phyloP scores from a whole-genome alignment of 1,284 basidiomycete genomes.

The Rhodotorula sp. region DNA sequence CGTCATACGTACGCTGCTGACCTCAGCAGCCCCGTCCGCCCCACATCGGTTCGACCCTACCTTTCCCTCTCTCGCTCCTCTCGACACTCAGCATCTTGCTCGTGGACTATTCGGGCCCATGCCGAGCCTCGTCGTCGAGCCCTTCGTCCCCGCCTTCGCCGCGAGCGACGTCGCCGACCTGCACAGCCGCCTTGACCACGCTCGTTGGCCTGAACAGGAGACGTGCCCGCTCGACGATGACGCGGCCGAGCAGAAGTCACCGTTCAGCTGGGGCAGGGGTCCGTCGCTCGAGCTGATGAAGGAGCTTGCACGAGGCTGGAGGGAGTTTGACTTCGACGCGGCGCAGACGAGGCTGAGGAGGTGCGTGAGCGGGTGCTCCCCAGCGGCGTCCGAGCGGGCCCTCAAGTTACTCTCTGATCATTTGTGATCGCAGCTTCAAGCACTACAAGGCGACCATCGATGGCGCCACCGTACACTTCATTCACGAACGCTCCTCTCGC shows the following conservation, averaged over 20 bases:
- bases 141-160: constrained; percentile 21
- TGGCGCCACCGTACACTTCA: constrained; percentile 36
- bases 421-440: constrained; percentile 14
- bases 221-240: constrained; percentile 4
- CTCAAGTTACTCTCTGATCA: not conserved
- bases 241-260: not conserved
- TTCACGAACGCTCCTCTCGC: constrained; percentile 31
- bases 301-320: constrained; percentile 25
- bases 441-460: constrained; percentile 37
- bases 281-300: constrained; percentile 31
- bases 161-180: constrained; percentile 14
- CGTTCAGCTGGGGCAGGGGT: constrained; percentile 17
- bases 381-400: not conserved
- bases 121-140: not conserved
- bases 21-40: too few relatives aligned
- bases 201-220: constrained; percentile 29
- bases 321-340: constrained; percentile 1
- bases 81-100: too few relatives aligned
- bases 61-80: too few relatives aligned
- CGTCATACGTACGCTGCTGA: too few relatives aligned
- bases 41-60: too few relatives aligned
- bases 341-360: constrained; percentile 18
- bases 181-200: constrained; percentile 14
- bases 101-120: too few relatives aligned
- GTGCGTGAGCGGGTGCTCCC: not conserved